Conservation (phyloP, 495 filamentous ascomycete genomes). For the Acidiella bohemica region DNA sequence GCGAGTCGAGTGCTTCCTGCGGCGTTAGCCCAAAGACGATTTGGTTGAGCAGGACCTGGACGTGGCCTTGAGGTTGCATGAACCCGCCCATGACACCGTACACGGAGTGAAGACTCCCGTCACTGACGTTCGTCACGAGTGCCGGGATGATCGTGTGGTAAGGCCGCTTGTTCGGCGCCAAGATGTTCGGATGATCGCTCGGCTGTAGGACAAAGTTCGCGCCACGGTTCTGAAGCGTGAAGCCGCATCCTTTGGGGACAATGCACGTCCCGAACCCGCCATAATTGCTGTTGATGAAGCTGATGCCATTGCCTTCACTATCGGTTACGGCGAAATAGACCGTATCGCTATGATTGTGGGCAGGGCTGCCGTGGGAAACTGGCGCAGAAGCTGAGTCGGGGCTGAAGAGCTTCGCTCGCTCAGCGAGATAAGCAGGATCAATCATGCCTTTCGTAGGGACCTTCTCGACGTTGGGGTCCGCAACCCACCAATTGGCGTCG, state of each 20-base stretch:
- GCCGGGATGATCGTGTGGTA: constrained; percentile 98
- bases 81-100: constrained; percentile 97
- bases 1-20: constrained; percentile 82
- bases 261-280: constrained; percentile 79
- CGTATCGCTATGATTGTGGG: constrained; percentile 66
- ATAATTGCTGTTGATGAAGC: constrained; percentile 95
- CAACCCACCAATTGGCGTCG: constrained; percentile 78
- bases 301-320: constrained; percentile 69
- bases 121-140: constrained; percentile 62
- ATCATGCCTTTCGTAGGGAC: constrained; percentile 55
- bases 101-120: constrained; percentile 62
- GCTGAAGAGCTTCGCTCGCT: constrained; percentile 57
- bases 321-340: constrained; percentile 88
- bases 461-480: constrained; percentile 57
- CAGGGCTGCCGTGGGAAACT: constrained; percentile 49
- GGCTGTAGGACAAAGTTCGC: constrained; percentile 59
- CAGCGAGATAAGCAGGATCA: constrained; percentile 47
- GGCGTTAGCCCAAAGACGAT: constrained; percentile 70
- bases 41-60: constrained; percentile 88
- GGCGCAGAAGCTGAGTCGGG: constrained; percentile 42
- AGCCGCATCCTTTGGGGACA: constrained; percentile 70
- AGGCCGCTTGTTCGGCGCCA: constrained; percentile 73
- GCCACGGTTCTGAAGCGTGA: constrained; percentile 91
- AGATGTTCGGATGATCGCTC: constrained; percentile 56
- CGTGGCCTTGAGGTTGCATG: constrained; percentile 98